phyloP scores from a whole-genome alignment of 441 rosid species.

The Dalechampia spathulata region DNA sequence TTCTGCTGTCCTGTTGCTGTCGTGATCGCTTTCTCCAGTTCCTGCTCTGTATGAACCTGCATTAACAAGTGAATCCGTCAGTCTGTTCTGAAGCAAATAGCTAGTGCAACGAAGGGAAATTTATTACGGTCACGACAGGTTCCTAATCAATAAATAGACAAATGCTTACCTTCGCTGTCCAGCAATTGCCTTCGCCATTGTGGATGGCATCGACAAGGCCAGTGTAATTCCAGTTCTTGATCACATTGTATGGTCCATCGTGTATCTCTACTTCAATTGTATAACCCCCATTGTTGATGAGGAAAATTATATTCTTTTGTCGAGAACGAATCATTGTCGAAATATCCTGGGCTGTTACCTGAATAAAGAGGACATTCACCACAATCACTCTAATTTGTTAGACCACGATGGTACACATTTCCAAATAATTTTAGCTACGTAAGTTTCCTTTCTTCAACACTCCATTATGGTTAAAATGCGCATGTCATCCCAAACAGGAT shows the following conservation, averaged over 20 bases:
- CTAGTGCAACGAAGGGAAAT: not conserved
- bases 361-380: slow-evolving; percentile 4
- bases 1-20: slow-evolving; percentile 32
- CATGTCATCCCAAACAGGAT: not conserved
- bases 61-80: slow-evolving; percentile 11
- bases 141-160: not conserved
- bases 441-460: not conserved
- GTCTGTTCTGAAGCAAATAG: not conserved
- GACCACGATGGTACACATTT: not conserved
- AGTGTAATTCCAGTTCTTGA: slow-evolving; percentile 68
- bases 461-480: not conserved
- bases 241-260: slow-evolving; percentile 75
- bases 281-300: slow-evolving; percentile 67
- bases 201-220: slow-evolving; percentile 59
- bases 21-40: slow-evolving; percentile 33
- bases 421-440: not conserved
- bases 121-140: not conserved
- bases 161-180: slow-evolving; percentile 44
- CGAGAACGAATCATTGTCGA: slow-evolving; percentile 60
- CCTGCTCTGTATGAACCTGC: slow-evolving; percentile 43
- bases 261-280: slow-evolving; percentile 76
- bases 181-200: slow-evolving; percentile 70
- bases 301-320: slow-evolving; percentile 53
- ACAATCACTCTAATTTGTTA: too few relatives aligned
- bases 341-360: slow-evolving; percentile 57